phyloP scores from a whole-genome alignment of 345 rosid species.

The Triadica sebifera region DNA sequence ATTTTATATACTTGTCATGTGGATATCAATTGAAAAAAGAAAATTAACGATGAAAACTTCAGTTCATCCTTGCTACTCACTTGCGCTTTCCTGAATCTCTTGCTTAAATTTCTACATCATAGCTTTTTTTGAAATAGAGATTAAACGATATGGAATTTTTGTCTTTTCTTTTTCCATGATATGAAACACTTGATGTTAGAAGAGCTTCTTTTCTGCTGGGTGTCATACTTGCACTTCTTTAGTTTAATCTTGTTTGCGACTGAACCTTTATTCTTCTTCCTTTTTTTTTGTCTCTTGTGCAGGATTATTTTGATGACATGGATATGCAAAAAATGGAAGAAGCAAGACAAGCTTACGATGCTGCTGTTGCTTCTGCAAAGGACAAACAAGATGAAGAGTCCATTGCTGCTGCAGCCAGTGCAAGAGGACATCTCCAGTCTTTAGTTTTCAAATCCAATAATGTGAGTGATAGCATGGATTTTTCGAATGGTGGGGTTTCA shows the following conservation, averaged over 20 bases:
- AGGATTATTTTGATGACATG: constrained; percentile 59
- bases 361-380: constrained; percentile 65
- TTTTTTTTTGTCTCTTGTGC: constrained; percentile 6
- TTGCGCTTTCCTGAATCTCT: not conserved
- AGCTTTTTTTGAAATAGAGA: not conserved
- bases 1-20: not conserved
- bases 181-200: not conserved
- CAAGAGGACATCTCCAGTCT: constrained; percentile 67
- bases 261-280: not conserved
- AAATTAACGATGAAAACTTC: not conserved
- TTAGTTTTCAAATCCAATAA: constrained; percentile 43
- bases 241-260: not conserved
- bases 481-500: constrained; percentile 2
- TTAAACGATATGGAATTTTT: not conserved
- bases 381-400: constrained; percentile 87
- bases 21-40: not conserved
- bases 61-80: not conserved
- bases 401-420: constrained; percentile 62
- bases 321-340: constrained; percentile 70
- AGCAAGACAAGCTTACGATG: constrained; percentile 66
- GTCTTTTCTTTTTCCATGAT: not conserved
- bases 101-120: not conserved
- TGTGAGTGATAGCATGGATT: not conserved
- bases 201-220: too few relatives aligned
- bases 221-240: too few relatives aligned